Evolutionary conservation across 108 stramenopile genomes (phyloP), one percentile per base, ranked within the genome.

Genomic region (Nitzschia sp.): DNA sequence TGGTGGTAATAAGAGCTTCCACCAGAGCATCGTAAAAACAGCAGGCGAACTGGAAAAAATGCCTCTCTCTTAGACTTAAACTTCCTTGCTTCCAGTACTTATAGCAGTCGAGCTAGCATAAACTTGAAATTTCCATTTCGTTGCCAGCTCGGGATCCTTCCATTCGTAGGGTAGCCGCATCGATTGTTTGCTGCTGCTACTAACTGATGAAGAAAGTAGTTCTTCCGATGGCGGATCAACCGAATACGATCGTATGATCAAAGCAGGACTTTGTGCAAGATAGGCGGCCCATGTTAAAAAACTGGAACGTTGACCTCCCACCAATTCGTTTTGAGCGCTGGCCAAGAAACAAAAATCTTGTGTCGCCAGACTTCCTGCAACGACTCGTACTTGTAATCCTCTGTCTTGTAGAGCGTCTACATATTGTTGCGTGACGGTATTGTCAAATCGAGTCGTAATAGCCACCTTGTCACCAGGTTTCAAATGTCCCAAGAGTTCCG

Each of bases 271-370:
- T 23, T 82, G n/a, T n/a, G n/a, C 85, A 34, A 86, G 48, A 30
- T 64, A 64, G 4, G 64, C 85, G 2, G 85, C 82, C 82, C 79
- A 83, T 9, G 18, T 3, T 9, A 71, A 30, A 58, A 67, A 86
- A 4, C 75, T 78, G 8, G 85, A 86, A 0, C 2, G 34, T 8
- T 35, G 25, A 3, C 33, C 13, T 13, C 85, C 85, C 15, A 82
- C 56, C 1, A 83, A 19, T 46, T 74, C 73, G 35, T 82, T 74
- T 36, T 68, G 27, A 1, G 86, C 70, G n/a, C 59, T 54, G 59
- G 58, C 28, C 26, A 84, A 35, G 38, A 87, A 82, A 45, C 86
- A 87, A 74, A 87, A 87, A 42, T 87, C 86, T 57, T 81, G 71
- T 31, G 64, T 49, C 15, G 64, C 76, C 18, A 59, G 55, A 29